Evolutionary conservation across 129 eudicot species (phyloP), one percentile per base, ranked within the genome.

Genomic region (Escallonia herrerae): DNA sequence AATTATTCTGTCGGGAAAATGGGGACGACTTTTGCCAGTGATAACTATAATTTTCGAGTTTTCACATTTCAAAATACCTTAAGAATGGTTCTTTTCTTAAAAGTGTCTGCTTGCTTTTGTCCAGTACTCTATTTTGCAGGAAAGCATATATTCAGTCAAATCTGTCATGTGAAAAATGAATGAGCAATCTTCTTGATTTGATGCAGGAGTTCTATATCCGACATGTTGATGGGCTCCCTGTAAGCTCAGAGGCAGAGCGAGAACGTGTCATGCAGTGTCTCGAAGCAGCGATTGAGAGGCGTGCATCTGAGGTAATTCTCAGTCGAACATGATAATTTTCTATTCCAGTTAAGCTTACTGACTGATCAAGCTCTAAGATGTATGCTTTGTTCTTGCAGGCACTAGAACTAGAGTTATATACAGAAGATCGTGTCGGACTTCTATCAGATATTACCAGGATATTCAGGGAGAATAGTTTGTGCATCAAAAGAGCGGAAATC

Each of bases 201-300:
- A 68, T 75, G 78, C 13, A 91, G 98, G 98, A 91, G 74, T 91
- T 66, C 79, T 91, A 87, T 67, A 85, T 91, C 11, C 83, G 98
- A 8, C 98, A 91, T 68, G 80, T 85, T 71, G 98, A 91, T 74
- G 98, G 98, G 33, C 64, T 78, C 43, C 90, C 96, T 15, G 72
- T 87, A 51, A 91, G 87, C 74, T 91, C 98, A 68, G 96, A 91
- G 77, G 98, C 98, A 61, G 98, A 91, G 69, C 76, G 95, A 75
- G 95, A 82, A 57, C 96, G 96, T 65, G 91, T 91, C 22, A 71
- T 81, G 78, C 89, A 83, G 69, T 91, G 98, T 73, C 87, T 91
- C 37, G 95, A 87, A 87, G 98, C 98, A 44, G 98, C 98, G 67
- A 85, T 91, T 53, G 91, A 87, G 69, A 81, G 98, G 73, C 79